These are phyloP conservation scores for Coniochaeta prunicola DNA, from an alignment of 2,329 filamentous ascomycete genomes.

Conservation along the genomic window DNA sequence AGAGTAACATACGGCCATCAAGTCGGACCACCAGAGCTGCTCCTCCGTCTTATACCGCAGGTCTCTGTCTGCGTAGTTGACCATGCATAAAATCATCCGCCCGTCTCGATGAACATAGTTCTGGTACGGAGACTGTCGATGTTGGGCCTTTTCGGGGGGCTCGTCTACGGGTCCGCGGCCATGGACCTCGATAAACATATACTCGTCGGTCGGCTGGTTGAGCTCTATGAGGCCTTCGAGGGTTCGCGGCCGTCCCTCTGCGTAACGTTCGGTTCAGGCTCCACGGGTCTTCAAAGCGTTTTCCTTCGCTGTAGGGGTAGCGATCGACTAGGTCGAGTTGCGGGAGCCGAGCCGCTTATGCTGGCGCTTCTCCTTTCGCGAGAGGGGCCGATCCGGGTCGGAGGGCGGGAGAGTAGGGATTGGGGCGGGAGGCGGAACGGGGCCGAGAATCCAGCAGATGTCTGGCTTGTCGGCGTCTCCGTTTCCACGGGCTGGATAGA, in stretches of 20 bases:
- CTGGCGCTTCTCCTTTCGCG: background rate
- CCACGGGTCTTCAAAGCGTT: too few species aligned
- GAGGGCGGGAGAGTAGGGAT: background rate
- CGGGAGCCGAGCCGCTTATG: background rate
- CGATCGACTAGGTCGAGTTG: background rate
- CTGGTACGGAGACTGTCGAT: constrained; percentile 1
- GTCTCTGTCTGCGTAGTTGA: constrained; percentile 1
- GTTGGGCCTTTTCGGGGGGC: background rate
- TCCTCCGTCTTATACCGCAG: background rate
- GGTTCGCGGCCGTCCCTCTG: background rate
- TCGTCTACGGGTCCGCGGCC: background rate
- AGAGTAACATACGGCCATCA: constrained; percentile 2
- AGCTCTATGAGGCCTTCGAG: background rate
- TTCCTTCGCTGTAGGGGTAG: background rate
- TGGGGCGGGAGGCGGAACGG: background rate
- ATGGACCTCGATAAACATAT: constrained; percentile 2
- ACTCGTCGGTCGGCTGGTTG: constrained; percentile 1
- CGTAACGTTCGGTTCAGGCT: too few species aligned
- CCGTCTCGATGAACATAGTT: constrained; percentile 2
- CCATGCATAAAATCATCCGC: background rate
- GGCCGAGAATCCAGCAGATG: background rate
- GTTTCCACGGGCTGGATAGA: background rate
- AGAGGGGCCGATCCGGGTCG: background rate
- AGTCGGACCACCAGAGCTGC: constrained; percentile 1
- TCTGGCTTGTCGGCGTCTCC: background rate